Conservation (phyloP, 495 filamentous ascomycete species). For the Ramalina peruviana region DNA sequence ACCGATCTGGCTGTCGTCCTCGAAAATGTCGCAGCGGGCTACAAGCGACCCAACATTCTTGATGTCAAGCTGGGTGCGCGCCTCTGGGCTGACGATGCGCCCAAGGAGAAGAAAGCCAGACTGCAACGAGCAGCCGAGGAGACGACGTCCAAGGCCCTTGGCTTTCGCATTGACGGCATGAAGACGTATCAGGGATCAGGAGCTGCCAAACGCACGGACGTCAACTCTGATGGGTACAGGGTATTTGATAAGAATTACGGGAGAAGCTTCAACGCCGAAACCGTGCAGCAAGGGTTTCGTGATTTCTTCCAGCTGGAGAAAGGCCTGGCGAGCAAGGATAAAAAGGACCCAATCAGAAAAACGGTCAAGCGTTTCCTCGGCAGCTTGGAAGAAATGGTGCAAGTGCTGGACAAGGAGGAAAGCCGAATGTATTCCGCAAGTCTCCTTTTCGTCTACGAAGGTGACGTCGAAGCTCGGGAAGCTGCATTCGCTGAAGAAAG, state of each 20-base stretch:
- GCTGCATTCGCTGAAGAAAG: constrained; percentile 50
- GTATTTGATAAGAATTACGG: constrained; percentile 86
- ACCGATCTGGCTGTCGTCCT: constrained; percentile 74
- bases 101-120: constrained; percentile 56
- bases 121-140: constrained; percentile 65
- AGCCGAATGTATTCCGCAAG: constrained; percentile 91
- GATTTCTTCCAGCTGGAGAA: constrained; percentile 57
- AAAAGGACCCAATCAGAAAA: constrained; percentile 25
- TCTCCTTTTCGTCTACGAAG: constrained; percentile 84
- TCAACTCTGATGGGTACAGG: constrained; percentile 44
- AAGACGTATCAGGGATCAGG: constrained; percentile 63
- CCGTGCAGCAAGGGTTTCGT: constrained; percentile 59
- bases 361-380: constrained; percentile 44
- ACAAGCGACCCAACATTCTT: constrained; percentile 77
- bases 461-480: constrained; percentile 56
- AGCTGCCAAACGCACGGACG: constrained; percentile 22
- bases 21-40: constrained; percentile 73
- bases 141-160: constrained; percentile 69
- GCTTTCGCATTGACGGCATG: constrained; percentile 90
- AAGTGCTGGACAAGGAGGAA: constrained; percentile 58
- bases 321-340: constrained; percentile 36
- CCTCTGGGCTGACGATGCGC: constrained; percentile 76
- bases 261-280: constrained; percentile 52
- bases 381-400: constrained; percentile 50
- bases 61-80: constrained; percentile 83